These are phyloP conservation scores for Eimeria tenella DNA, from an alignment of 169 alveolate species.

Conservation along the genomic window DNA sequence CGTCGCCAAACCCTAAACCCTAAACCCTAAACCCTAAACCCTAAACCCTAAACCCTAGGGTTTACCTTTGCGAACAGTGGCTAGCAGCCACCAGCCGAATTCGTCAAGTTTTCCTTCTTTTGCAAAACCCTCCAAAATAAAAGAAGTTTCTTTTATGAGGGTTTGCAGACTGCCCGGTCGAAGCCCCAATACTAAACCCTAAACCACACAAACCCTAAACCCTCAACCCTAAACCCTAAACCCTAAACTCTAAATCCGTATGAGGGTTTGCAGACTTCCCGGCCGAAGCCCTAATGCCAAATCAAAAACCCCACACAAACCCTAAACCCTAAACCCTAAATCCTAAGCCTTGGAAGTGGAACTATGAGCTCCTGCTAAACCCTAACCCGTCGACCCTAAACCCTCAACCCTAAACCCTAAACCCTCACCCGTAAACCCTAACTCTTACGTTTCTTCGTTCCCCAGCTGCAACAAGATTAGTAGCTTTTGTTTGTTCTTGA, in stretches of 20 bases:
- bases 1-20: background rate
- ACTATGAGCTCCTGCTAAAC: background rate
- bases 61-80: background rate
- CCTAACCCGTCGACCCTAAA: background rate
- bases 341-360: background rate
- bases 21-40: background rate
- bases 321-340: constrained; percentile 1
- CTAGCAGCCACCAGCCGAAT: background rate
- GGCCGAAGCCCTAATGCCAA: too few species aligned
- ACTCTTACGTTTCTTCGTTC: background rate
- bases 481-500: constrained; percentile 1
- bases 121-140: background rate
- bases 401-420: constrained; percentile 1
- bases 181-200: too few species aligned
- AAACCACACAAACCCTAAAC: too few species aligned
- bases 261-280: too few species aligned
- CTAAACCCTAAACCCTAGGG: constrained; percentile 9
- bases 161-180: too few species aligned
- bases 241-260: too few species aligned
- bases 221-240: too few species aligned
- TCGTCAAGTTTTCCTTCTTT: background rate
- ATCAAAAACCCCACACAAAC: background rate
- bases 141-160: too few species aligned
- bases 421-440: background rate
- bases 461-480: background rate